phyloP scores from a whole-genome alignment of 2,329 filamentous ascomycete genomes.

The Sclerotinia glacialis region DNA sequence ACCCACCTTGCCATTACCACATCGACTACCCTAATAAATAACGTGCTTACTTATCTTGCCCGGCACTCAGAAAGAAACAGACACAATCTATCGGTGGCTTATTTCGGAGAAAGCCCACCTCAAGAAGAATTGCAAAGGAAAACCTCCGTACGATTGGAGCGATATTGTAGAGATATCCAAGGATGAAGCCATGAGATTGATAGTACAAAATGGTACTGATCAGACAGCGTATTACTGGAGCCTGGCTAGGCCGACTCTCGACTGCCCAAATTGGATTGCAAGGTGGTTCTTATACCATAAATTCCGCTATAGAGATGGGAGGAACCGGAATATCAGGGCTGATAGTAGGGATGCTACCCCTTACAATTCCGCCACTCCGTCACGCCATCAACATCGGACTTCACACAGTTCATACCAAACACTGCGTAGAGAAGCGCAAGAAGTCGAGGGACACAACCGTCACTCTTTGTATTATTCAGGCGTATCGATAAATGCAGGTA shows the following conservation, averaged over 20 bases:
- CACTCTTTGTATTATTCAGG: conserved; percentile 1
- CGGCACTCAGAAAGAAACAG: conserved; percentile 37
- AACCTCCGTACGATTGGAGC: conserved; percentile 39
- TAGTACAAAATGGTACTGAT: conserved; percentile 30
- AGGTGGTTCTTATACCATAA: conserved; percentile 40
- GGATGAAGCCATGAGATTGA: conserved; percentile 35
- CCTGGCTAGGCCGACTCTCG: conserved; percentile 28
- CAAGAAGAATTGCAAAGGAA: conserved; percentile 37
- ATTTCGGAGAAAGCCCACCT: conserved; percentile 35
- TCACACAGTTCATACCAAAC: not conserved
- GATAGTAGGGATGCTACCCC: conserved; percentile 8
- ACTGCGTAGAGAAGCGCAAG: not conserved
- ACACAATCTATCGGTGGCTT: conserved; percentile 36
- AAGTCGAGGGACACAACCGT: conserved; percentile 6
- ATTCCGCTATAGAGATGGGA: conserved; percentile 39
- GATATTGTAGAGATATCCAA: conserved; percentile 38
- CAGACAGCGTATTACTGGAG: conserved; percentile 37
- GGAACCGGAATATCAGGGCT: conserved; percentile 31
- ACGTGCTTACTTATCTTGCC: conserved; percentile 31
- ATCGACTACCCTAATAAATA: conserved; percentile 15
- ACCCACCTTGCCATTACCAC: not conserved
- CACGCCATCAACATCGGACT: not conserved
- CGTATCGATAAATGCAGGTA: conserved; percentile 14
- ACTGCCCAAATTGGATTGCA: conserved; percentile 39
- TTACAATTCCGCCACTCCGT: not conserved